Evolutionary conservation across 805 yeast genomes (phyloP).

Genomic region (Metschnikowia lochheadii): DNA sequence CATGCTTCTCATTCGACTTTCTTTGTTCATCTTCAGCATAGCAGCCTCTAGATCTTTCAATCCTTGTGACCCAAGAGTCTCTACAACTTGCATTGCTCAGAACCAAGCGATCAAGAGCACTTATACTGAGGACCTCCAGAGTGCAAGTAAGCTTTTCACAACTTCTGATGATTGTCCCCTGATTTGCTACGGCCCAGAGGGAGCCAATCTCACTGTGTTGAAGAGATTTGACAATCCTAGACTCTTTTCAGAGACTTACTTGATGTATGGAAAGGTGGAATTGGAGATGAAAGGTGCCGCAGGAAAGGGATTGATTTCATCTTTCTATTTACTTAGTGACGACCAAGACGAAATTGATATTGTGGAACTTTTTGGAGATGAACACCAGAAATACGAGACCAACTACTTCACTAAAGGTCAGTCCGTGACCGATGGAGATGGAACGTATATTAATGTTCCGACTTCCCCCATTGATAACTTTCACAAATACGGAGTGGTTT

Average conservation of each 20-base stretch:
- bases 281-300: conserved; percentile 30
- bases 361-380: conserved; percentile 38
- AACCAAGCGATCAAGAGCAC: conserved; percentile 23
- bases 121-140: conserved; percentile 5
- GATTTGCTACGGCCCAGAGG: conserved; percentile 7
- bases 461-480: conserved; percentile 23
- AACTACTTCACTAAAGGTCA: conserved; percentile 41
- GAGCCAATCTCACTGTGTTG: conserved; percentile 10
- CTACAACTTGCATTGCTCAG: conserved; percentile 22
- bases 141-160: conserved; percentile 12
- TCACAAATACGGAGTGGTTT: conserved; percentile 32
- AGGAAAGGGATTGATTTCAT: conserved; percentile 36
- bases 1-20: neutral
- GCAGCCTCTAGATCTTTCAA: neutral
- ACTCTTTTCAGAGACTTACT: conserved; percentile 25
- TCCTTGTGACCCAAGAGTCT: conserved; percentile 28
- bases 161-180: conserved; percentile 10
- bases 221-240: conserved; percentile 29
- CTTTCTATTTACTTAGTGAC: conserved; percentile 40
- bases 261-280: conserved; percentile 36
- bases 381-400: conserved; percentile 27
- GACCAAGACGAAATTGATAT: conserved; percentile 42
- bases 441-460: conserved; percentile 27
- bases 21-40: neutral
- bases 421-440: conserved; percentile 32